Percentiles rank a stretch among this genome's conserved stretches.
Conservation (phyloP, 2,329 filamentous ascomycete genomes). For the Aureobasidium sp. region DNA sequence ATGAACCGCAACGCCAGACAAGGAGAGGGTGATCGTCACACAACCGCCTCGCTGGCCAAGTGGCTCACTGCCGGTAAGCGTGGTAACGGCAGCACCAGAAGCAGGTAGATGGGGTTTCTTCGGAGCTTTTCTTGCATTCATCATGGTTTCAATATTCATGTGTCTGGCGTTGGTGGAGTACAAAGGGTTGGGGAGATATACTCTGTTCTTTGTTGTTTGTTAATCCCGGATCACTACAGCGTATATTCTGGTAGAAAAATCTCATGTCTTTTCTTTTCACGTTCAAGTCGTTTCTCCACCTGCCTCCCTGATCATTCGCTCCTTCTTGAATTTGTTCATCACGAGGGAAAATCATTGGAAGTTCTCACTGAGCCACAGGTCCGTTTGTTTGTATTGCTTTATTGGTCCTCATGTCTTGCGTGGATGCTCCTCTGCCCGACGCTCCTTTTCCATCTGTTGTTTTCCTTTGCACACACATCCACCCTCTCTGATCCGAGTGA, state of each 20-base stretch:
- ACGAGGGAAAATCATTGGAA: too few species aligned
- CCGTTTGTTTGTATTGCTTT: too few species aligned
- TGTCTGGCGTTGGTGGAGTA: slow-evolving; percentile 14
- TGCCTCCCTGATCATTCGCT: background rate
- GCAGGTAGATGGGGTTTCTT: slow-evolving; percentile 26
- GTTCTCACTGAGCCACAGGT: too few species aligned
- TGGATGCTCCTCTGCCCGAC: too few species aligned
- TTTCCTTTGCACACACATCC: too few species aligned
- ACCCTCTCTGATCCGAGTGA: too few species aligned
- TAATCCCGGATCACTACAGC: background rate
- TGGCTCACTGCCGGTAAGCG: slow-evolving; percentile 93
- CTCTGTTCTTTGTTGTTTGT: background rate
- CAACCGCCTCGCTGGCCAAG: slow-evolving; percentile 71
- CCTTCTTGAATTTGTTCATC: background rate
- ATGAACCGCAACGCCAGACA: slow-evolving; percentile 97
- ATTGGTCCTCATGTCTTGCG: too few species aligned
- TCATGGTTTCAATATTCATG: slow-evolving; percentile 3
- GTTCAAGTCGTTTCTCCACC: background rate
- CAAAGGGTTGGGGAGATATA: slow-evolving; percentile 1
- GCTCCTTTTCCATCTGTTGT: too few species aligned
- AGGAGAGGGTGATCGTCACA: slow-evolving; percentile 93
- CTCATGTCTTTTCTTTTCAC: background rate
- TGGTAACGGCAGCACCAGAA: slow-evolving; percentile 79
- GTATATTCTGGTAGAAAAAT: slow-evolving; percentile 9
- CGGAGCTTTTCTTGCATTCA: background rate